Evolutionary conservation across 805 yeast genomes (phyloP), one percentile per base, ranked within the genome.

Genomic region (Phaffomyces opuntiae): DNA sequence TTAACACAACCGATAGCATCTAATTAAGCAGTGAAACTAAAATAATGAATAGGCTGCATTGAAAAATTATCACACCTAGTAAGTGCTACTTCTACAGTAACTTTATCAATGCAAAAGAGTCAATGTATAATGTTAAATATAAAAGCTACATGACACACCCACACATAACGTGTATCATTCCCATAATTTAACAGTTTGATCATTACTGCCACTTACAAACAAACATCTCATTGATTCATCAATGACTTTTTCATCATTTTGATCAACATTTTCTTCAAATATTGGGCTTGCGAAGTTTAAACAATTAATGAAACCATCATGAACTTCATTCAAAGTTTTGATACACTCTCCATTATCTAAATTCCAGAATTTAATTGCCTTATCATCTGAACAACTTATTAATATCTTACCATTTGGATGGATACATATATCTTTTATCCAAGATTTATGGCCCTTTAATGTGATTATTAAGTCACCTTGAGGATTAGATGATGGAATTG

Each of bases 191-290:
- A 89, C 93, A 54, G 83, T 72, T 58, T 90, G 88, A 65, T 93
- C 99, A 49, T 96, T 87, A 37, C 98, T 97, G 55, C 97, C 96
- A 27, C 95, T 84, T 38, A 82, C 96, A 60, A 93, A 83, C 37
- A 80, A 68, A 53, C 87, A 79, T 55, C 89, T 69, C 69, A 83
- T 78, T 45, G 70, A 70, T 29, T 66, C 60, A 51, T 73, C 71
- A 9, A 74, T 53, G 32, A 55, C 42, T 36, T 57, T 57, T 40
- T 66, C 57, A 25, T 64, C 56, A 21, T 38, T 49, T 5, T 50
- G 56, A 33, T 63, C 62, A 7, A 61, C 64, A 43, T 59, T 55
- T 34, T 51, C 39, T 49, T 51, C 53, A 49, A 49, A 54, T 3
- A 71, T 60, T 1, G 78, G 71, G 0, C 68, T 58, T 0, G 86